These are phyloP conservation scores for Calonectria montana DNA, from an alignment of 2,329 filamentous ascomycete species.

Conservation along the genomic window DNA sequence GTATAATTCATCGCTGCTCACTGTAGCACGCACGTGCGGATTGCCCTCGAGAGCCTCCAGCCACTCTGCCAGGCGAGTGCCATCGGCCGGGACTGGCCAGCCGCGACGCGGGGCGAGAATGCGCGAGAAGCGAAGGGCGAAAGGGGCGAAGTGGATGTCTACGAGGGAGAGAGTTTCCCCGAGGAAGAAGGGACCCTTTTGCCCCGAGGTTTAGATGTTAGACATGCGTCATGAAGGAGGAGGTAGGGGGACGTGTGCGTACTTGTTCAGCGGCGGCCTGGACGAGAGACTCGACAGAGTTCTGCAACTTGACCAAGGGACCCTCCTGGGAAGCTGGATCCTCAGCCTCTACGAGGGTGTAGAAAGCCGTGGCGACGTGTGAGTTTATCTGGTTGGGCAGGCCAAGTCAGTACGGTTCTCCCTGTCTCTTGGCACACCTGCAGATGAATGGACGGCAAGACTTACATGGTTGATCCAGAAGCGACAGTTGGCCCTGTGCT, in stretches of 20 bases:
- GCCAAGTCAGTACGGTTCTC: background rate
- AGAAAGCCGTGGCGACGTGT: conserved; percentile 81
- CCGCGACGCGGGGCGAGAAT: conserved; percentile 73
- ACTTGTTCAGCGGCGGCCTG: conserved; percentile 60
- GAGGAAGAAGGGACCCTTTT: conserved; percentile 76
- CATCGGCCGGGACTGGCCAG: conserved; percentile 73
- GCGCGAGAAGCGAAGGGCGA: conserved; percentile 75
- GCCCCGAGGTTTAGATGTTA: background rate
- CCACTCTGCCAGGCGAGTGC: conserved; percentile 76
- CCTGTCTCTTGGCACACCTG: background rate
- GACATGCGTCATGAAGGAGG: background rate
- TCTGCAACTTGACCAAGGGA: conserved; percentile 70
- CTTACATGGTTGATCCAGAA: conserved; percentile 84
- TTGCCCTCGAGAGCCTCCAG: conserved; percentile 75
- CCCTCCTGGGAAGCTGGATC: conserved; percentile 68
- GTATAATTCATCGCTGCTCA: conserved; percentile 67
- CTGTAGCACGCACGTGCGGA: conserved; percentile 73
- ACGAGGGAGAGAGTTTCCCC: conserved; percentile 68
- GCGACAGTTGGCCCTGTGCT: conserved; percentile 77
- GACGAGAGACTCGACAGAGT: conserved; percentile 67
- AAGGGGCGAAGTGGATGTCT: conserved; percentile 81
- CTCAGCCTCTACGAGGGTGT: conserved; percentile 75
- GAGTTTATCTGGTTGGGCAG: conserved; percentile 71
- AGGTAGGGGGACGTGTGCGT: conserved; percentile 21
- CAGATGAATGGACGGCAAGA: background rate